phyloP scores from a whole-genome alignment of 2,329 filamentous ascomycete species.

The Diaporthe longicolla region DNA sequence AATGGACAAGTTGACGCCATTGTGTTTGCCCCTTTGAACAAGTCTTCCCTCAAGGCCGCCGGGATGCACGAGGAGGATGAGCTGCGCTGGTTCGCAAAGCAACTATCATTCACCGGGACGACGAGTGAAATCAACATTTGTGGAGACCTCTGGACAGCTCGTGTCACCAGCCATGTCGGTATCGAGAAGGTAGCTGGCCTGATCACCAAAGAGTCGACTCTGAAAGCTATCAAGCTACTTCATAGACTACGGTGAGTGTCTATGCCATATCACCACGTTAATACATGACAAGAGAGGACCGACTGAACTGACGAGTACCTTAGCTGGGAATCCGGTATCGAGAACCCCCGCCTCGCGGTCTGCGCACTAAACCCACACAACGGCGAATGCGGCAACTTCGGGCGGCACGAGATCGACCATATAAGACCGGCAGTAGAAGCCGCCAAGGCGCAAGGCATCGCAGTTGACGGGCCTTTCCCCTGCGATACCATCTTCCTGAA shows the following conservation, averaged over 20 bases:
- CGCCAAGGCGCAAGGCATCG: conserved; percentile 48
- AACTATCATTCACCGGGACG: conserved; percentile 48
- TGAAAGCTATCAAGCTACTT: conserved; percentile 49
- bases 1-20: conserved; percentile 46
- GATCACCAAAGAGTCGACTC: conserved; percentile 47
- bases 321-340: conserved; percentile 52
- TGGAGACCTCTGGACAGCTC: conserved; percentile 49
- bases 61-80: conserved; percentile 55
- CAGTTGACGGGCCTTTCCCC: conserved; percentile 51
- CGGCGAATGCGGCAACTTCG: conserved; percentile 53
- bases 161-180: conserved; percentile 52
- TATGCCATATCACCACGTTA: too few relatives aligned
- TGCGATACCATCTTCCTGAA: conserved; percentile 54
- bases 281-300: too few relatives aligned
- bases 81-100: conserved; percentile 53
- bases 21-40: conserved; percentile 53
- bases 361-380: conserved; percentile 54
- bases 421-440: conserved; percentile 50
- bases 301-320: neutral
- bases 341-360: conserved; percentile 50
- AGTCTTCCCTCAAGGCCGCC: conserved; percentile 51
- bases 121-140: conserved; percentile 54
- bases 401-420: conserved; percentile 51
- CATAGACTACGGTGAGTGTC: conserved; percentile 46
- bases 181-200: conserved; percentile 49